phyloP scores from a whole-genome alignment of 352 stramenopile species.

The Phytophthora sansomeana region DNA sequence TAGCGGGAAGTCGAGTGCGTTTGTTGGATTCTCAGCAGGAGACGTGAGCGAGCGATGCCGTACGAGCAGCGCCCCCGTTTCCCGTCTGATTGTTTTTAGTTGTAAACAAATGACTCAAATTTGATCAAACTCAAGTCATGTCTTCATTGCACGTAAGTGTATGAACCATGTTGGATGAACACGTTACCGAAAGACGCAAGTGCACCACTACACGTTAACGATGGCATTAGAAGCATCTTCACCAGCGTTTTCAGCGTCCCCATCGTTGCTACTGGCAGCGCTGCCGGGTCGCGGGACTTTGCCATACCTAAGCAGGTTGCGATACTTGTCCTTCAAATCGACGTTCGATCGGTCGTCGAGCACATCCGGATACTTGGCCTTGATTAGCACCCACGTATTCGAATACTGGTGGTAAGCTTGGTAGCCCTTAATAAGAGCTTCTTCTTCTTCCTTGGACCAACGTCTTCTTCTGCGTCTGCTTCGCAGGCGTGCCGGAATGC shows the following conservation, averaged over 20 bases:
- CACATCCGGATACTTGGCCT: constrained; percentile 54
- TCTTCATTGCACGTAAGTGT: no score
- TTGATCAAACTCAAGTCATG: constrained; percentile 22
- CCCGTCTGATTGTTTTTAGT: constrained; percentile 45
- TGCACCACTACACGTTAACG: neutral
- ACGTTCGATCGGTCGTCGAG: constrained; percentile 71
- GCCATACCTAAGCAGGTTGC: constrained; percentile 67
- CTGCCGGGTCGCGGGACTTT: constrained; percentile 33
- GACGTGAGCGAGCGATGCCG: neutral
- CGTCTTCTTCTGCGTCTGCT: constrained; percentile 37
- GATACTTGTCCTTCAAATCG: constrained; percentile 88
- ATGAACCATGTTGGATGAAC: neutral
- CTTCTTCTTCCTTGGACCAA: constrained; percentile 66
- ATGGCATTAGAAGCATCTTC: constrained; percentile 2
- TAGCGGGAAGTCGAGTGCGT: constrained; percentile 37
- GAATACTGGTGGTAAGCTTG: constrained; percentile 52
- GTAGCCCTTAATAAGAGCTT: constrained; percentile 68
- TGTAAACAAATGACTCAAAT: constrained; percentile 51
- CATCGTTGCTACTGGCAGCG: no score
- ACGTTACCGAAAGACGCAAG: neutral
- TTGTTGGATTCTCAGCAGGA: constrained; percentile 40
- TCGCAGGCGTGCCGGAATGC: neutral
- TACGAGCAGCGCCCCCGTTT: neutral
- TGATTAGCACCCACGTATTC: constrained; percentile 79
- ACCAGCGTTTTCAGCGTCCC: constrained; percentile 6